Percentiles rank a stretch among this genome's conserved stretches.
Evolutionary conservation across 768 basidiomycete genomes (phyloP).

Genomic region (Pholiota microspora): DNA sequence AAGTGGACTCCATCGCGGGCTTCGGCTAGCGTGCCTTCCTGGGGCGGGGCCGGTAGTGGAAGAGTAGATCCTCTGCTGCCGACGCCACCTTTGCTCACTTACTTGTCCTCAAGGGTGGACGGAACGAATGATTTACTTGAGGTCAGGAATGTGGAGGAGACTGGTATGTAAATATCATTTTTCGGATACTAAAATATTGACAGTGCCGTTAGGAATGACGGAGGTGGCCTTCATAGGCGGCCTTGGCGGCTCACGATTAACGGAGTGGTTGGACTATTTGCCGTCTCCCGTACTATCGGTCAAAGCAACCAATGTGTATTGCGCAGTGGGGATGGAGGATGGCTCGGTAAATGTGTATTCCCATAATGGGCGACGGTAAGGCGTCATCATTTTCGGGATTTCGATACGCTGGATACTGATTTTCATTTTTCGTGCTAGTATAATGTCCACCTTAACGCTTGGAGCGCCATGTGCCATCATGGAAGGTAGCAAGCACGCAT

Average conservation of each 20-base stretch:
- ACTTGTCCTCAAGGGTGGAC: slow-evolving; percentile 58
- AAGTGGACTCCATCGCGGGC: slow-evolving; percentile 21
- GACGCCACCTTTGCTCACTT: slow-evolving; percentile 59
- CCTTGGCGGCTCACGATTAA: too few species aligned
- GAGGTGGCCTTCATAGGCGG: slow-evolving; percentile 67
- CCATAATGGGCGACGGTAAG: slow-evolving; percentile 77
- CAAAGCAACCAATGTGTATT: slow-evolving; percentile 62
- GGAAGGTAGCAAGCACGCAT: slow-evolving; percentile 57
- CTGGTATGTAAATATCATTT: slow-evolving; percentile 50
- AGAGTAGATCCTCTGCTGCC: slow-evolving; percentile 40
- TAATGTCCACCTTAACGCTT: slow-evolving; percentile 75
- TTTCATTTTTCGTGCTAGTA: slow-evolving; percentile 42
- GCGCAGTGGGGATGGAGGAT: slow-evolving; percentile 78
- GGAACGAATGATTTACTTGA: slow-evolving; percentile 71
- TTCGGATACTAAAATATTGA: too few species aligned
- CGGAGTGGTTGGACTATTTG: slow-evolving; percentile 89
- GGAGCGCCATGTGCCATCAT: slow-evolving; percentile 71
- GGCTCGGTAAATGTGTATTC: slow-evolving; percentile 85
- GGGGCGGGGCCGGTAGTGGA: slow-evolving; percentile 13
- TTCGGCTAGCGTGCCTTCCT: slow-evolving; percentile 7
- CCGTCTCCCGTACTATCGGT: slow-evolving; percentile 68
- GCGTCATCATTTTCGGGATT: background rate
- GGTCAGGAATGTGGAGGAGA: slow-evolving; percentile 71
- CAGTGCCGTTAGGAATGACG: slow-evolving; percentile 46
- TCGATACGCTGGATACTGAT: slow-evolving; percentile 1